phyloP scores from a whole-genome alignment of 257 asterid genomes.

The Solanum commersonii region DNA sequence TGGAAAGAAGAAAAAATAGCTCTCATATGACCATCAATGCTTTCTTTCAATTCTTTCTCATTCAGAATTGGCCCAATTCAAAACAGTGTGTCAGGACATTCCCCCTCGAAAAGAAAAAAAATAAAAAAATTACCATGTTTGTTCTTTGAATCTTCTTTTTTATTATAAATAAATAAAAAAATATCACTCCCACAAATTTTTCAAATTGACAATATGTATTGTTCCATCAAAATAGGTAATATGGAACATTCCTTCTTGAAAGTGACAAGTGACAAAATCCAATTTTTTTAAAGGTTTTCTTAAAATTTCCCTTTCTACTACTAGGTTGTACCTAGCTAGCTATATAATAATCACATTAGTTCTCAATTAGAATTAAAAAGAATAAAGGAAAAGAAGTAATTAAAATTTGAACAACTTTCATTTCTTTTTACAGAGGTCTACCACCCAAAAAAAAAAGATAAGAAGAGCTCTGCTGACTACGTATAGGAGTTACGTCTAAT shows the following conservation, averaged over 20 bases:
- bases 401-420: not conserved
- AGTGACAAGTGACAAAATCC: not conserved
- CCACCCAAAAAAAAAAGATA: too few species aligned
- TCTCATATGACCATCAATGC: constrained; percentile 17
- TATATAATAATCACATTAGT: not conserved
- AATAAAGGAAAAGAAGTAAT: not conserved
- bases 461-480: too few species aligned
- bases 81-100: constrained; percentile 13
- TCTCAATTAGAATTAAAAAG: not conserved
- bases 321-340: not conserved
- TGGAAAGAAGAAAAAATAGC: not conserved
- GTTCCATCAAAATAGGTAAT: not conserved
- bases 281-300: not conserved
- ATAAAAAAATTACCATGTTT: not conserved
- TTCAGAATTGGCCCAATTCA: constrained; percentile 13
- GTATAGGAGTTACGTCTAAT: not conserved
- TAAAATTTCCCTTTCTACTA: not conserved
- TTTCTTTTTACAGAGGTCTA: not conserved
- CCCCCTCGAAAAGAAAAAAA: not conserved
- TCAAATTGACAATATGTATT: not conserved
- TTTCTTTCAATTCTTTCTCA: constrained; percentile 12
- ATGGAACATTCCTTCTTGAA: not conserved
- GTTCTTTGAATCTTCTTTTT: not conserved
- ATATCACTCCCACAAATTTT: not conserved
- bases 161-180: not conserved